phyloP scores from a whole-genome alignment of 2,329 filamentous ascomycete species.

The Fusarium fracticaudum region DNA sequence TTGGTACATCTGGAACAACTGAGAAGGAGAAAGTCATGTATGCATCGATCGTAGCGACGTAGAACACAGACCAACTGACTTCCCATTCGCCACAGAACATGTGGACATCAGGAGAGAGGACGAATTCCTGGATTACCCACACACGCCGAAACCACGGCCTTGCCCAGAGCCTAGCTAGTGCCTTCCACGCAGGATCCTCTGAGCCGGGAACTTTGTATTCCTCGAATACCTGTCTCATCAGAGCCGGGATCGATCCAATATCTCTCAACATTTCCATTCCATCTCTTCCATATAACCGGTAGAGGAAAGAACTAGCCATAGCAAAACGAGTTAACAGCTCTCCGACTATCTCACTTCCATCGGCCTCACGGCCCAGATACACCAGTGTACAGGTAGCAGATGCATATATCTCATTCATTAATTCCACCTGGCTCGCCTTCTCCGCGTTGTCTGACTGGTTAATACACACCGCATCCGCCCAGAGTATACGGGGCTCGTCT shows the following conservation, averaged over 20 bases:
- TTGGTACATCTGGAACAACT: background rate
- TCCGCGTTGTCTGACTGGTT: background rate
- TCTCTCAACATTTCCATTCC: background rate
- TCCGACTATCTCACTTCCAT: background rate
- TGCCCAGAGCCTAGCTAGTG: background rate
- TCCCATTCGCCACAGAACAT: background rate
- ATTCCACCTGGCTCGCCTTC: background rate
- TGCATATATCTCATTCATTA: background rate
- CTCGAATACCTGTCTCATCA: background rate
- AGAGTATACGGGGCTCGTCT: rapidly evolving
- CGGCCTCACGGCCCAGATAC: background rate
- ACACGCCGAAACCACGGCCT: background rate
- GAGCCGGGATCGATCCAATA: rapidly evolving
- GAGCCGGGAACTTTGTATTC: rapidly evolving
- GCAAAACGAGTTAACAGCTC: rapidly evolving
- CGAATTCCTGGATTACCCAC: background rate
- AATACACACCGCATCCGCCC: background rate
- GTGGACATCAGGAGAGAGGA: background rate
- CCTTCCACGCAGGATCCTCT: background rate
- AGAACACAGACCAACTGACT: background rate
- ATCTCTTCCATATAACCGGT: background rate
- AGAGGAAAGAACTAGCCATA: rapidly evolving
- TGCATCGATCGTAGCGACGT: background rate
- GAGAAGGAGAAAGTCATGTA: background rate
- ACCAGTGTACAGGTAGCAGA: background rate